Base-by-base conservation (phyloP, 176 grass and related monocot species). In the Bonia amplexicaulis region DNA sequence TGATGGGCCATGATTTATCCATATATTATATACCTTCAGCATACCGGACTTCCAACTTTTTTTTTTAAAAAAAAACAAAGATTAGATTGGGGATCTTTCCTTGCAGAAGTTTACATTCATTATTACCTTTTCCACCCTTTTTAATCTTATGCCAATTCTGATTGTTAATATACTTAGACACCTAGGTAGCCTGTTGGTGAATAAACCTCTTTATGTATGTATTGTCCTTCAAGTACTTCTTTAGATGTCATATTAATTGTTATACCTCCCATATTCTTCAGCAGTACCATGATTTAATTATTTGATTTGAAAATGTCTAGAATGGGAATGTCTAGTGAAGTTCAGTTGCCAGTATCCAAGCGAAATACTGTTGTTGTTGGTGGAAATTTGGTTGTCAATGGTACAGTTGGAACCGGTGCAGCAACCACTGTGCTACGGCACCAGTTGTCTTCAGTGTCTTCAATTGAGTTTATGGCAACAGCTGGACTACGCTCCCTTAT, bases 301-400 rank as follows among this genome's bases (percentile, higher is more conserved):
- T 83, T 84, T 70, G 12, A 72, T 79, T 89, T 83, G 54, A 74
- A 79, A 75, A 91, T 91, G 86, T 67, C 26, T 77, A 95, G 96
- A 87, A 99, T 99, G 93, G 90, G 78, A 59, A 99, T 99, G 96
- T 87, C 86, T 55, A 94, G 91, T 85, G 81, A 92, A 87, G 73
- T 99, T 72, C 86, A 94, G 61, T 89, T 92, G 64, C 96, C 92
- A 63, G 67, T 96, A n/a, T 99, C 96, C 80, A 99, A 96, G 88
- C 73, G 65, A 66, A 91, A 99, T 76, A 80, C 87, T 31, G 69
- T 95, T 26, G 74, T 79, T 72, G 40, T 94, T 84, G 90, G 90
- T 74, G 96, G 93, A 76, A 95, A 96, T 80, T 88, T 99, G 88
- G 86, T 51, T 80, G 93, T 96, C 64, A 89, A 80, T 75, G 93